A percentile compares a stretch with the other conserved stretches of the same genome.
These are phyloP conservation scores for Corymbia citriodora DNA, from an alignment of 441 rosid species.

Conservation along the genomic window DNA sequence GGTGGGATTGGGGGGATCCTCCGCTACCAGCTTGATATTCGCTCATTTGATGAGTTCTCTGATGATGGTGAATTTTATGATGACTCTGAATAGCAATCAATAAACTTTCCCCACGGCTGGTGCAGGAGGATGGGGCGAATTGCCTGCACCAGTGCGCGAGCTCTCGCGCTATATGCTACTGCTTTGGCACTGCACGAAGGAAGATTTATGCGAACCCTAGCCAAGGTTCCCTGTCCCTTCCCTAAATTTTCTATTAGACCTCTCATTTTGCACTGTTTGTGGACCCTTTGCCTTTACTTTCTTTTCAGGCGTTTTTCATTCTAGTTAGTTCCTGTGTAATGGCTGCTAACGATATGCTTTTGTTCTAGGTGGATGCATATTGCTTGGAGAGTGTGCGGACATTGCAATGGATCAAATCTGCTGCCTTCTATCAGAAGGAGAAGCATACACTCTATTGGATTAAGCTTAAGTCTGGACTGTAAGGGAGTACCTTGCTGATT, in stretches of 20 bases:
- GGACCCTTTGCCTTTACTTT: neutral
- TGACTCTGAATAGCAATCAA: constrained; percentile 84
- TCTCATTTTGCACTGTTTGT: neutral
- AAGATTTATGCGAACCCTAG: neutral
- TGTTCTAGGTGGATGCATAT: neutral
- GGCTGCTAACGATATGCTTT: neutral
- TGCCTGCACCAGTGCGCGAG: constrained; percentile 45
- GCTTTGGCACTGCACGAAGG: neutral
- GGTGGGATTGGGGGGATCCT: constrained; percentile 92
- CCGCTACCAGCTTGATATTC: constrained; percentile 77
- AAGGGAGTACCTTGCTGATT: neutral
- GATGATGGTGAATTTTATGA: constrained; percentile 49
- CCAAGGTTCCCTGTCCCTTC: neutral
- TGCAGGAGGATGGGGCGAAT: constrained; percentile 42
- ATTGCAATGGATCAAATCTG: neutral
- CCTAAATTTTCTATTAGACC: neutral
- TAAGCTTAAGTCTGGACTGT: neutral
- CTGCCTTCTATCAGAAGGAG: neutral
- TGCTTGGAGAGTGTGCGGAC: neutral
- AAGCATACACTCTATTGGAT: neutral
- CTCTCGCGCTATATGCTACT: constrained; percentile 1
- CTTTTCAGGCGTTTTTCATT: neutral
- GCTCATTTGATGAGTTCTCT: constrained; percentile 58
- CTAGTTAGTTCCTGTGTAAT: neutral
- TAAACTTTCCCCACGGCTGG: constrained; percentile 41